Conservation (phyloP, 305 asterid species). For the Plantago coronopus region DNA sequence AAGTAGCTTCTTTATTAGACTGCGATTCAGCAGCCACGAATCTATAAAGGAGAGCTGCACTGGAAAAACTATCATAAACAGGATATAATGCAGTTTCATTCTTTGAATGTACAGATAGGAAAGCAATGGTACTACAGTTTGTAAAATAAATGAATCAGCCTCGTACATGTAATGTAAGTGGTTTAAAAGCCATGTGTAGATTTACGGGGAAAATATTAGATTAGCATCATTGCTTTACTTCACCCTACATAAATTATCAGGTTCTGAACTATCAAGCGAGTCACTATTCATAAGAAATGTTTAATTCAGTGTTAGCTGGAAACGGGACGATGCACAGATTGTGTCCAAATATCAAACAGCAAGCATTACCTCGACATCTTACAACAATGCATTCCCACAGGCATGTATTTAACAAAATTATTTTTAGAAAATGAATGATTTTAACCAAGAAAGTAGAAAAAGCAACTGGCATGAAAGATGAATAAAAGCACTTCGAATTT, state of each 20-base stretch:
- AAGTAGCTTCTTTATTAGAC: slow-evolving; percentile 61
- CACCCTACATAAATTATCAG: no score
- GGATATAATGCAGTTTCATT: not conserved
- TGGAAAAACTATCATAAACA: slow-evolving; percentile 15
- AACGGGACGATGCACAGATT: not conserved
- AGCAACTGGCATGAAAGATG: not conserved
- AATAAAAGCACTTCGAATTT: not conserved
- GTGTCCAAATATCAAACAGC: not conserved
- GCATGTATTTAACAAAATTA: not conserved
- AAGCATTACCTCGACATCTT: no score
- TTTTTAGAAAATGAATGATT: no score
- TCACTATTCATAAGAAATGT: no score
- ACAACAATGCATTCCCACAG: not conserved
- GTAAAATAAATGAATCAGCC: not conserved
- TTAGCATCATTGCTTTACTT: not conserved
- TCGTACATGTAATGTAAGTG: no score
- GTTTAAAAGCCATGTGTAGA: no score
- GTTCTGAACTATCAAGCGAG: no score
- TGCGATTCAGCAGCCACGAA: slow-evolving; percentile 62
- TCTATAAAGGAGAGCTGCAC: slow-evolving; percentile 75
- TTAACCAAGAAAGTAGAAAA: not conserved
- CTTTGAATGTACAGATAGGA: not conserved
- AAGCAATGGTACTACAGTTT: not conserved
- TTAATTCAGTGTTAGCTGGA: no score
- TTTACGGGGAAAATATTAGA: not conserved